Conservation (phyloP, 345 rosid genomes). For the Hevea brasiliensis region DNA sequence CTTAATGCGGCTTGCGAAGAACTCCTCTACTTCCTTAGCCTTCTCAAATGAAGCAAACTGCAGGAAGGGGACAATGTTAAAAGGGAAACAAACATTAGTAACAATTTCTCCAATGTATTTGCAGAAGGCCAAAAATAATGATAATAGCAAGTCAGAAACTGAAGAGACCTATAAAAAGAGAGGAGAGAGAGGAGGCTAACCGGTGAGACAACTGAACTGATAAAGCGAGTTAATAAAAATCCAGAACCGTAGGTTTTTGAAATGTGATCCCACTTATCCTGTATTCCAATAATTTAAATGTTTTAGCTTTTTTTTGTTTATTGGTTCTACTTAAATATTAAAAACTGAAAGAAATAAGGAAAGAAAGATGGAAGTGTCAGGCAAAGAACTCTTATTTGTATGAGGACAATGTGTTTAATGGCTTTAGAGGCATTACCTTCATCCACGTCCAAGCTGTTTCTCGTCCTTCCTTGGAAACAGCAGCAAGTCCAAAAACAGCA, state of each 20-base stretch:
- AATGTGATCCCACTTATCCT: conserved; percentile 82
- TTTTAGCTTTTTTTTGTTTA: neutral
- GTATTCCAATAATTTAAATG: conserved; percentile 11
- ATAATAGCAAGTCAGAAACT: neutral
- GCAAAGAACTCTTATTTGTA: neutral
- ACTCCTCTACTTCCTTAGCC: conserved; percentile 77
- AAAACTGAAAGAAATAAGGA: neutral
- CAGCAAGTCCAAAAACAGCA: conserved; percentile 63
- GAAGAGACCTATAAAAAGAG: neutral
- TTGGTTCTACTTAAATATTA: neutral
- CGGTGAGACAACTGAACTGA: conserved; percentile 74
- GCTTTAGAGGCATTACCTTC: conserved; percentile 42
- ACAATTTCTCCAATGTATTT: neutral
- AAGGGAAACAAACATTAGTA: neutral
- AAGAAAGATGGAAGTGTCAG: neutral
- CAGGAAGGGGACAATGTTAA: neutral
- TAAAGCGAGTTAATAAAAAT: conserved; percentile 64
- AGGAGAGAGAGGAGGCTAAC: conserved; percentile 33
- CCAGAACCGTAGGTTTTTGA: conserved; percentile 69
- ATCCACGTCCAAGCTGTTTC: conserved; percentile 96
- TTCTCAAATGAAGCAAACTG: conserved; percentile 90
- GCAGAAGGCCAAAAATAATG: neutral
- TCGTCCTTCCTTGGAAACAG: conserved; percentile 76
- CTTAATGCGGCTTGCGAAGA: conserved; percentile 58
- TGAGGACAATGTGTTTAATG: neutral